A percentile compares a stretch with the other conserved stretches of the same genome.
These are phyloP conservation scores for Pythium sukuiense DNA, from an alignment of 352 stramenopile genomes.

Conservation along the genomic window DNA sequence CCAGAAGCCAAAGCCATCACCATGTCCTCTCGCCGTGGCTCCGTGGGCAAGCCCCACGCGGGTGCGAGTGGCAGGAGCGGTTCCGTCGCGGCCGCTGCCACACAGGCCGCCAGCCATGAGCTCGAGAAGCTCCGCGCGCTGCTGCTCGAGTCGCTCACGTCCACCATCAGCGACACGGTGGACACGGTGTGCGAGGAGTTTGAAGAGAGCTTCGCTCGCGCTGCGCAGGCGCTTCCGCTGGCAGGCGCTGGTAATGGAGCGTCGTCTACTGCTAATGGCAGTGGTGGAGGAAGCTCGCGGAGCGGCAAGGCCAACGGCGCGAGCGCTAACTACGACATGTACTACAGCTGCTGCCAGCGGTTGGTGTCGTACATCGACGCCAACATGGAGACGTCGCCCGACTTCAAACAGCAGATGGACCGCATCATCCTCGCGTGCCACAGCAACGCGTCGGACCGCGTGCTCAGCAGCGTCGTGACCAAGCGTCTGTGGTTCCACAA, in stretches of 20 bases:
- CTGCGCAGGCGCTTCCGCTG: conserved; percentile 21
- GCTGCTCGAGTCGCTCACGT: conserved; percentile 44
- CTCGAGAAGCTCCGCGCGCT: conserved; percentile 36
- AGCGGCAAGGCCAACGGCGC: conserved; percentile 6
- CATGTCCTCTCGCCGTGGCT: background rate
- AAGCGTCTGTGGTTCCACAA: conserved; percentile 64
- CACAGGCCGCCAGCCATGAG: conserved; percentile 3
- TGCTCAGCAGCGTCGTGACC: conserved; percentile 58
- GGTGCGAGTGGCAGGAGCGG: background rate
- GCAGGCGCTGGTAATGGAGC: background rate
- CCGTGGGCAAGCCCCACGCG: background rate
- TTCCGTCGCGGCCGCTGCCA: background rate
- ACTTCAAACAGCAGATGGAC: conserved; percentile 68
- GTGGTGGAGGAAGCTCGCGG: too few relatives aligned
- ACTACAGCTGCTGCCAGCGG: conserved; percentile 54
- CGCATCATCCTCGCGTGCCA: conserved; percentile 68
- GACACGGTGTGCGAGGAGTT: conserved; percentile 50
- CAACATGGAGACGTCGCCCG: conserved; percentile 60
- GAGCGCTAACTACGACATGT: conserved; percentile 50
- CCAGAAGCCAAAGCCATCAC: background rate
- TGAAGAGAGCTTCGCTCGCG: conserved; percentile 24
- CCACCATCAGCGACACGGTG: conserved; percentile 51
- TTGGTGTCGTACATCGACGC: conserved; percentile 62
- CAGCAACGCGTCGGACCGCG: conserved; percentile 48
- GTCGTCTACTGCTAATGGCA: too few relatives aligned